Conservation (phyloP, 2,329 filamentous ascomycete species). For the Stachybotrys elegans region DNA sequence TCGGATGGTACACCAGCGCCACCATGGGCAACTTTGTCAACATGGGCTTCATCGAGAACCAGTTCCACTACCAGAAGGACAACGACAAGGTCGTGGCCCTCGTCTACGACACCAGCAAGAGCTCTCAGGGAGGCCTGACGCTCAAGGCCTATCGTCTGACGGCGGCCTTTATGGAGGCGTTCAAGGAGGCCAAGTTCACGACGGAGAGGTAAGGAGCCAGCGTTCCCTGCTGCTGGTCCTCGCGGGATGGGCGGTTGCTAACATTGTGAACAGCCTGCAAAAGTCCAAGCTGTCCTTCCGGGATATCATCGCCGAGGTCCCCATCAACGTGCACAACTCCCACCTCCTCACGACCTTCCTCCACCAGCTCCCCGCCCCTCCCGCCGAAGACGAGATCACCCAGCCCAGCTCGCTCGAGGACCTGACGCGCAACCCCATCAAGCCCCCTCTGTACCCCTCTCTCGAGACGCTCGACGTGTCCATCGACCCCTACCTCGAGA, state of each 20-base stretch:
- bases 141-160: slow-evolving; percentile 88
- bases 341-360: slow-evolving; percentile 94
- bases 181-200: slow-evolving; percentile 97
- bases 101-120: slow-evolving; percentile 93
- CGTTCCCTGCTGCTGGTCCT: background rate
- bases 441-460: slow-evolving; percentile 73
- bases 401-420: slow-evolving; percentile 77
- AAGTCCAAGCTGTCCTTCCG: slow-evolving; percentile 91
- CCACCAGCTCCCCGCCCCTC: slow-evolving; percentile 76
- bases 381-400: slow-evolving; percentile 58
- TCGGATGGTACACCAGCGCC: slow-evolving; percentile 97
- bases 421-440: slow-evolving; percentile 60
- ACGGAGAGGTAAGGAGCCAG: slow-evolving; percentile 72
- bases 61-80: slow-evolving; percentile 94
- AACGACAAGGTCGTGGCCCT: slow-evolving; percentile 85
- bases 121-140: slow-evolving; percentile 84
- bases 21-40: slow-evolving; percentile 99
- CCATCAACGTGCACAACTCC: slow-evolving; percentile 89
- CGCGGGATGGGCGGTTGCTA: slow-evolving; percentile 2
- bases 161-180: slow-evolving; percentile 80
- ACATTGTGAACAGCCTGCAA: slow-evolving; percentile 61
- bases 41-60: slow-evolving; percentile 93
- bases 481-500: slow-evolving; percentile 96
- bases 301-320: slow-evolving; percentile 88
- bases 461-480: slow-evolving; percentile 85